Evolutionary conservation across 148 eudicot genomes (phyloP), one percentile per base, ranked within the genome.

Genomic region (Cornus kousa): DNA sequence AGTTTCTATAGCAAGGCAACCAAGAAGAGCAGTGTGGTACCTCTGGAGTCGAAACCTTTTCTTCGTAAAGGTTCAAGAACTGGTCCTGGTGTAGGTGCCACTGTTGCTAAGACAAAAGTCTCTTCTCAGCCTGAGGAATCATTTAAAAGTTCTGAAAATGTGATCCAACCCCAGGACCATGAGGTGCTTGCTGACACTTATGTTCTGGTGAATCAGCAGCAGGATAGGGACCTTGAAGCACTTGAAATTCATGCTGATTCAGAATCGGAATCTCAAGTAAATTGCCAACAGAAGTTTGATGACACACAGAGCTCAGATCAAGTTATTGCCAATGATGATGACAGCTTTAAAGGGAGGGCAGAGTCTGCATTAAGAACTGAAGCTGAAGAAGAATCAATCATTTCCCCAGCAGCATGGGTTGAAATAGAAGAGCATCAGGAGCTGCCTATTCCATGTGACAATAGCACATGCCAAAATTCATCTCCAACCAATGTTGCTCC

Each of bases 11-110:
- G 75, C 87, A 93, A 90, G 89, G 93, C 86, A 35, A 85, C 91
- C 82, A 95, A 94, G 87, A 96, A 92, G 85, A 90, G 98, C 85
- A 94, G 91, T 81, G 95, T 96, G 73, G 99, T 96, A 66, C 98
- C 99, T 37, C 79, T 96, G 83, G 97, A 96, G 85, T 83, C 95
- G 6, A 96, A 93, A 91, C 90, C 95, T 76, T 83, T 89, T 80
- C 83, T 83, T 60, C 90, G 93, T 13, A 96, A 90, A 86, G 90
- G 90, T 68, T 83, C 98, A 17, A 82, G 89, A 80, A 75, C 68
- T 53, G 81, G 83, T 60, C 82, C 91, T 68, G 83, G 80, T 62
- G 82, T 74, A 48, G 78, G 81, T 74, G 87, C 87, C 70, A 78
- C 75, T 71, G 75, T 64, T 77, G 73, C 74, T 69, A 91, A 85